These are phyloP conservation scores for Lactifluus rugatus DNA, from an alignment of 768 basidiomycete genomes.

Conservation along the genomic window DNA sequence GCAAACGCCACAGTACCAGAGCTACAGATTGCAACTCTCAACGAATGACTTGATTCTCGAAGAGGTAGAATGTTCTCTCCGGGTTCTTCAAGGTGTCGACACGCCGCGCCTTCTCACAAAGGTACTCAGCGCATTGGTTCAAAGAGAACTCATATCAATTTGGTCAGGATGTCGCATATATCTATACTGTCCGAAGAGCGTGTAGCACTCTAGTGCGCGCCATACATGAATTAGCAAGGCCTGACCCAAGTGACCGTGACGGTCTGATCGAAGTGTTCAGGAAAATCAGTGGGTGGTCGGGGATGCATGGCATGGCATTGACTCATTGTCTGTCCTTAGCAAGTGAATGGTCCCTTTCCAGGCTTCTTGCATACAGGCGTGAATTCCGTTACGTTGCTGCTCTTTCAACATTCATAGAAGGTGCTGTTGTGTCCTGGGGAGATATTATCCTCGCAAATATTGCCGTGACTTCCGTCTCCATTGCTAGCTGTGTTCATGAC, in stretches of 20 bases:
- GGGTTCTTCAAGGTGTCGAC: background rate
- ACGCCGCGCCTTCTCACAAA: background rate
- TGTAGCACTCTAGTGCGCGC: background rate
- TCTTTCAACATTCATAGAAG: conserved; percentile 1
- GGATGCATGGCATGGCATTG: background rate
- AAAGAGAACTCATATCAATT: conserved; percentile 12
- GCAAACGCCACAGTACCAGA: conserved; percentile 1
- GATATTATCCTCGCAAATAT: conserved; percentile 51
- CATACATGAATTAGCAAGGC: background rate
- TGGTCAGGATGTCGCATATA: conserved; percentile 7
- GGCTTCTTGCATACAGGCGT: conserved; percentile 44
- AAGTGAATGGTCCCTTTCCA: conserved; percentile 7
- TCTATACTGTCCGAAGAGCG: conserved; percentile 2
- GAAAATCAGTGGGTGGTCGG: conserved; percentile 4
- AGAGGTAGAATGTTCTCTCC: background rate
- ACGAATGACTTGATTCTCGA: background rate
- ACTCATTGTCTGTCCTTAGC: background rate
- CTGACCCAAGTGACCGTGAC: background rate
- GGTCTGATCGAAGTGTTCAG: conserved; percentile 1
- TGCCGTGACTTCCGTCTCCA: conserved; percentile 28
- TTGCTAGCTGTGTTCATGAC: conserved; percentile 23
- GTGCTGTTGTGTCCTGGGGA: conserved; percentile 42
- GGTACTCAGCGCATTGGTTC: conserved; percentile 3
- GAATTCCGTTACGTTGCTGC: conserved; percentile 38
- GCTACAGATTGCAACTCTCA: background rate